Percentiles rank a stretch among this genome's conserved stretches.
Evolutionary conservation across 192 early-diverging fungal genomes (phyloP).

Genomic region (Gryganskiella cystojenkinii): DNA sequence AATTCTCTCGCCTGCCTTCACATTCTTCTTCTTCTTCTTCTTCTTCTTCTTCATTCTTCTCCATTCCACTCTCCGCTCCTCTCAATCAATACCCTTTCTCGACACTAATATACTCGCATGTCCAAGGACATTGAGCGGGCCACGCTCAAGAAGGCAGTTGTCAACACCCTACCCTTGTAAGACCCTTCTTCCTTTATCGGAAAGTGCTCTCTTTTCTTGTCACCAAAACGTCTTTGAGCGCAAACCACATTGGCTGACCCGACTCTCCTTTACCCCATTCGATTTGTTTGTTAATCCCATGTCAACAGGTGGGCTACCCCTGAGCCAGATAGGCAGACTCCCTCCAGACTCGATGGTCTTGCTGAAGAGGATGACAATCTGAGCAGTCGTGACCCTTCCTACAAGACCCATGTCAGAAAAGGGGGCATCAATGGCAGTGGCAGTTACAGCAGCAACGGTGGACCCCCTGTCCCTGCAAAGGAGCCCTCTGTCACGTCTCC

Average conservation of each 20-base stretch:
- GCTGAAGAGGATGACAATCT: too few relatives aligned
- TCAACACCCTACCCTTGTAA: conserved; percentile 40
- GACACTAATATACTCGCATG: neutral
- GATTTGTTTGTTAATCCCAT: too few relatives aligned
- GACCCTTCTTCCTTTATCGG: too few relatives aligned
- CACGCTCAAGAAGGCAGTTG: conserved; percentile 41
- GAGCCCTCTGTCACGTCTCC: too few relatives aligned
- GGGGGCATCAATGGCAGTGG: too few relatives aligned
- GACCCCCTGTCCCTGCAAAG: too few relatives aligned
- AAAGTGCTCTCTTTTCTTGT: neutral
- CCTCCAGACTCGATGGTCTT: neutral
- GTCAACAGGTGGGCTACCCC: neutral
- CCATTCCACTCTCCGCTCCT: neutral
- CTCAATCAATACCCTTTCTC: neutral
- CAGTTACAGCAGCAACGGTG: too few relatives aligned
- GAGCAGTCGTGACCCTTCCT: too few relatives aligned
- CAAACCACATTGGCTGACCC: too few relatives aligned
- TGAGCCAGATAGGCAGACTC: neutral
- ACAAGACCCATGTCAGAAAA: too few relatives aligned
- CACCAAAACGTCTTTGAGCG: too few relatives aligned
- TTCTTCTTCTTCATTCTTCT: neutral
- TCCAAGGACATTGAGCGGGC: conserved; percentile 43
- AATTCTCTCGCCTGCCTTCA: too few relatives aligned
- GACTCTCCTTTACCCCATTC: neutral
- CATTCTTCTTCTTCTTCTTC: neutral